Evolutionary conservation across 257 asterid genomes (phyloP), one percentile per base, ranked within the genome.

Genomic region (Ilex aquifolium): DNA sequence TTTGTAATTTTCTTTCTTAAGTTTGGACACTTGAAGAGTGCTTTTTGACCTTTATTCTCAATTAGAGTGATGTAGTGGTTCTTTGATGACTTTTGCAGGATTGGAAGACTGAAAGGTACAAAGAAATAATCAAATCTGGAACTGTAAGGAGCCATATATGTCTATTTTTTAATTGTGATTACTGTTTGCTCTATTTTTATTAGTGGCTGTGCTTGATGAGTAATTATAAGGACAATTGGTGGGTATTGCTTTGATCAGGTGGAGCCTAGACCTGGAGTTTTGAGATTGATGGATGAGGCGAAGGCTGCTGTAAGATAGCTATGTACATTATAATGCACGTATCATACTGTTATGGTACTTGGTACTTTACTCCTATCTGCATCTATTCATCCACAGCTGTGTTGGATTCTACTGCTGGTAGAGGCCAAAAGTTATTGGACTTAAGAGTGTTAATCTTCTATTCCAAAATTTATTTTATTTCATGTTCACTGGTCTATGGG

Each of bases 21-120:
- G 5, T 4, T 36, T 36, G 42, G 42, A 36, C 42, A 7, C 7
- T 36, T 36, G 42, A 36, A 36, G 42, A 36, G 8, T 36, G 42
- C 42, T 7, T 36, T 36, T 36, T 7, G 42, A 36, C 8, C 8
- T 36, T 4, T 8, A 2, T 36, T 36, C 7, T 36, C 42, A 36
- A 36, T 36, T 36, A 8, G 1, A 36, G 42, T 36, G 42, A 36
- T 46, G n/a, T 46, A 46, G 1, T 46, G 52, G 52, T 11, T 10
- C 12, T 46, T 6, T 53, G 55, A 59, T 66, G 12, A 63, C 42
- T 72, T 69, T 31, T 69, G 71, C 85, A 91, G 97, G 99, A 89
- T 63, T 92, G 99, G 99, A 92, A 92, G 82, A 89, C 99, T 16
- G 95, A 89, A 80, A 85, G 99, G 74, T 92, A 92, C 86, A 87